phyloP scores from a whole-genome alignment of 495 filamentous ascomycete species.

The Tuber borchii region DNA sequence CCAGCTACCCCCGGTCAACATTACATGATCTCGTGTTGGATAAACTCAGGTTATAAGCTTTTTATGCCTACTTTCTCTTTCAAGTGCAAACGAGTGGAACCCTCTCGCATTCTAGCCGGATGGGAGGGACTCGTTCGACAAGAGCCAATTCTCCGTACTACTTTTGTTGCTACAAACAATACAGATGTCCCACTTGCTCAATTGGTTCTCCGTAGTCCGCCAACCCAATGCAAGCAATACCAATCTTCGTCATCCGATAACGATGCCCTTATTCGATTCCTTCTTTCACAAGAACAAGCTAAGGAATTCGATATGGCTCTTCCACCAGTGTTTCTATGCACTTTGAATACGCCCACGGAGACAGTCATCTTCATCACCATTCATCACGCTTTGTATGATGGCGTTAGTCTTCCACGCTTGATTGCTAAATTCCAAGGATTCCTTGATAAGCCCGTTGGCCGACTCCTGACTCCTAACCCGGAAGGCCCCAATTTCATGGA shows the following conservation, averaged over 20 bases:
- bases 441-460: slow-evolving; percentile 34
- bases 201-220: slow-evolving; percentile 44
- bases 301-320: slow-evolving; percentile 24
- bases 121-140: slow-evolving; percentile 54
- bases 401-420: slow-evolving; percentile 51
- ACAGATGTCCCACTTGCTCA: slow-evolving; percentile 51
- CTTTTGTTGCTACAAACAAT: slow-evolving; percentile 50
- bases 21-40: slow-evolving; percentile 64
- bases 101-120: slow-evolving; percentile 45
- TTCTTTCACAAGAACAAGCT: slow-evolving; percentile 25
- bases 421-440: slow-evolving; percentile 46
- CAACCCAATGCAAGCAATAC: slow-evolving; percentile 30
- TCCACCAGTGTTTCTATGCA: slow-evolving; percentile 40
- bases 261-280: slow-evolving; percentile 17
- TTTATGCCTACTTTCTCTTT: slow-evolving; percentile 63
- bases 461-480: slow-evolving; percentile 22
- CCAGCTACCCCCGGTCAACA: slow-evolving; percentile 66
- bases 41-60: slow-evolving; percentile 53
- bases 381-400: slow-evolving; percentile 59
- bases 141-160: slow-evolving; percentile 57
- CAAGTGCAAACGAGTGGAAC: slow-evolving; percentile 44
- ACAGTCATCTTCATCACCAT: slow-evolving; percentile 49
- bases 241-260: slow-evolving; percentile 17
- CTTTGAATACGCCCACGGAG: slow-evolving; percentile 23
- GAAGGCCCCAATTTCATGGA: slow-evolving; percentile 27